Evolutionary conservation across 1,284 basidiomycete species (phyloP), one percentile per base, ranked within the genome.

Genomic region (Apiotrichum akiyoshidainum): DNA sequence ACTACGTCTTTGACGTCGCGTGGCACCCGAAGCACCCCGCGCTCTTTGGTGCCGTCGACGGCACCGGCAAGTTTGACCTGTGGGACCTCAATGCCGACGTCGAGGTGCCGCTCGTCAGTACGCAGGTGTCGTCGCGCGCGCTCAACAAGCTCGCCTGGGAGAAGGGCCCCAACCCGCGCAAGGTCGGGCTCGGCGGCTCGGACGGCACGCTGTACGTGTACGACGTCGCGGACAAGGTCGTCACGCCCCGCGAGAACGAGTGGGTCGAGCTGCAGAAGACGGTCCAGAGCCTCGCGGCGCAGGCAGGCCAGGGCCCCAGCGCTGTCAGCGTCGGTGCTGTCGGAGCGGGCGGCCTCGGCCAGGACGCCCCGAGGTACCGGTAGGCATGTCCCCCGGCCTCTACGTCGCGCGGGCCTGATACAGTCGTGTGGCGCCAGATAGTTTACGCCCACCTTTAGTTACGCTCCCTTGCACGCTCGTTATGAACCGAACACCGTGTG

Each of bases 81-180:
- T 99, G 93, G 92, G 96, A 99, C 76, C 78, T 99, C 70, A 98
- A 97, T 75, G 78, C 83, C 21, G 94, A 98, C 71, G 89, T 90
- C 7, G 96, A 99, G 84, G 71, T 77, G 6, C 77, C 76, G 1
- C 62, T 72, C 8, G 65, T 72, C 8, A 72, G 70, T 8, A 72
- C 73, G 14, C 62, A 67, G 52, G 74, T 77, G 11, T 83, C 85
- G 1, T 85, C 86, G 0, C 84, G 87, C 8, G 93, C 92, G 12
- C 84, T 99, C 67, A 99, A 99, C 81, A 98, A 97, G 79, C 76
- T 99, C 26, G 85, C 89, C 61, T 99, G 94, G 93, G 92, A 98
- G 70, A 82, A 84, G 57, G 89, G 75, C 87, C 92, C 65, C 87
- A 89, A 5, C 14, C 63, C 68, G 1, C 85, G 88, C 42, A 86